Percentiles rank a stretch among this genome's conserved stretches.
These are phyloP conservation scores for Sordariomycetes sp. DNA, from an alignment of 2,329 filamentous ascomycete species.

Conservation along the genomic window DNA sequence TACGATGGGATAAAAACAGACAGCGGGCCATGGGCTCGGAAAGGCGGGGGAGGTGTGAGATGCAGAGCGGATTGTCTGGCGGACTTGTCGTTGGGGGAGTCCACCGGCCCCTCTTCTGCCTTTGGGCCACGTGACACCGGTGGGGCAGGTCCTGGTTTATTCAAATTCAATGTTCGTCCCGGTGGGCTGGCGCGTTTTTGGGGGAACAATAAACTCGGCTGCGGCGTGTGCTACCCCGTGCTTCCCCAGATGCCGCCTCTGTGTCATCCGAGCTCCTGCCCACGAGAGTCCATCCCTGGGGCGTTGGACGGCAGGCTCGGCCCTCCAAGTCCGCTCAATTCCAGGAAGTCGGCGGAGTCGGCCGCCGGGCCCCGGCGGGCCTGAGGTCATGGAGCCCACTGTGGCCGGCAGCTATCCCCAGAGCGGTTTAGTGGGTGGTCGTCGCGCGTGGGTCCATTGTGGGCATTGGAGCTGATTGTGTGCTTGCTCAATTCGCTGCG, in stretches of 20 bases:
- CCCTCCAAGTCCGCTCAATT: neutral
- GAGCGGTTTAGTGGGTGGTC: neutral
- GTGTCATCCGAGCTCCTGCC: neutral
- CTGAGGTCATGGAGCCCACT: neutral
- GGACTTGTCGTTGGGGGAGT: neutral
- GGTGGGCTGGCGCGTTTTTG: neutral
- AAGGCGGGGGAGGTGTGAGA: neutral
- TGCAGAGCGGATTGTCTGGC: neutral
- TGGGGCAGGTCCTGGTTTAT: neutral
- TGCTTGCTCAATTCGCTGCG: too few relatives aligned
- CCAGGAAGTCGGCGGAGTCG: neutral
- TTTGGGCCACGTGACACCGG: neutral
- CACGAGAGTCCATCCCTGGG: neutral
- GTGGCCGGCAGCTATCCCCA: neutral
- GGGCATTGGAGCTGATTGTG: neutral
- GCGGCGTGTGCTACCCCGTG: neutral
- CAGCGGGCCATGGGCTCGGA: too few relatives aligned
- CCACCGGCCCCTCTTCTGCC: neutral
- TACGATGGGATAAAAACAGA: too few relatives aligned
- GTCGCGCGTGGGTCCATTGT: neutral
- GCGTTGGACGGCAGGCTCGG: neutral
- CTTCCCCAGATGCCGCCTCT: neutral
- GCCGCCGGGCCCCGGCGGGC: neutral
- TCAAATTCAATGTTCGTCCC: too few relatives aligned
- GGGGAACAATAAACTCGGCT: neutral